Percentiles rank a stretch among this genome's conserved stretches.
phyloP scores from a whole-genome alignment of 2,329 filamentous ascomycete species.

The Botrytis cinerea region DNA sequence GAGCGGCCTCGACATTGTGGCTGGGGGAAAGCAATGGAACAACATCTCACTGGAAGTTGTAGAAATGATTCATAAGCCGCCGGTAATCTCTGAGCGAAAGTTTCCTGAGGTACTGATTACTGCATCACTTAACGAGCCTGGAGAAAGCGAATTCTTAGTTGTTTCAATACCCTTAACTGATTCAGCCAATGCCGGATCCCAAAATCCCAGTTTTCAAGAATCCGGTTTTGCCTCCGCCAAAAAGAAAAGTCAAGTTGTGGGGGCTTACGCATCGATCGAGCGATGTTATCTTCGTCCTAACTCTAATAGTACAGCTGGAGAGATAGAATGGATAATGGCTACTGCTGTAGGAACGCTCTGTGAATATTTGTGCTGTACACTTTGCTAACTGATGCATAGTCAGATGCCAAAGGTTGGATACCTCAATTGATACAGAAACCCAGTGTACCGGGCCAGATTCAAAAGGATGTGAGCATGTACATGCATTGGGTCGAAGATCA shows the following conservation, averaged over 20 bases:
- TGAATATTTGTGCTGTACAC: background rate
- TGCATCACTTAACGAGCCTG: constrained; percentile 44
- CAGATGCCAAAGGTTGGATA: constrained; percentile 65
- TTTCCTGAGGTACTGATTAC: constrained; percentile 69
- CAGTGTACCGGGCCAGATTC: constrained; percentile 62
- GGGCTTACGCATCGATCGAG: constrained; percentile 67
- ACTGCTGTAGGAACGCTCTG: constrained; percentile 55
- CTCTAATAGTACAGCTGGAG: constrained; percentile 32
- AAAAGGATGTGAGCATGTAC: constrained; percentile 72
- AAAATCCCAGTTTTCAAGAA: constrained; percentile 11
- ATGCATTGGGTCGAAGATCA: constrained; percentile 57
- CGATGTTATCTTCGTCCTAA: constrained; percentile 46
- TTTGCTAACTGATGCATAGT: constrained; percentile 9
- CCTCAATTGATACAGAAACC: constrained; percentile 67
- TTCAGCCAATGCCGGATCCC: constrained; percentile 43
- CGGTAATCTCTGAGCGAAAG: constrained; percentile 53
- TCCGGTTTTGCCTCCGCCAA: constrained; percentile 37
- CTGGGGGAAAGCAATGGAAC: constrained; percentile 47
- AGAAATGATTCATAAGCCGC: constrained; percentile 67
- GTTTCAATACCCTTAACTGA: constrained; percentile 57
- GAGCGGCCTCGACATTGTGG: constrained; percentile 44
- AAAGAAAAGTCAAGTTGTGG: constrained; percentile 55
- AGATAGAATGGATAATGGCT: constrained; percentile 75
- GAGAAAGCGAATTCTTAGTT: constrained; percentile 53
- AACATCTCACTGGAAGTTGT: constrained; percentile 54